Evolutionary conservation across 352 stramenopile genomes (phyloP).

Genomic region (Phytophthora pluvialis): DNA sequence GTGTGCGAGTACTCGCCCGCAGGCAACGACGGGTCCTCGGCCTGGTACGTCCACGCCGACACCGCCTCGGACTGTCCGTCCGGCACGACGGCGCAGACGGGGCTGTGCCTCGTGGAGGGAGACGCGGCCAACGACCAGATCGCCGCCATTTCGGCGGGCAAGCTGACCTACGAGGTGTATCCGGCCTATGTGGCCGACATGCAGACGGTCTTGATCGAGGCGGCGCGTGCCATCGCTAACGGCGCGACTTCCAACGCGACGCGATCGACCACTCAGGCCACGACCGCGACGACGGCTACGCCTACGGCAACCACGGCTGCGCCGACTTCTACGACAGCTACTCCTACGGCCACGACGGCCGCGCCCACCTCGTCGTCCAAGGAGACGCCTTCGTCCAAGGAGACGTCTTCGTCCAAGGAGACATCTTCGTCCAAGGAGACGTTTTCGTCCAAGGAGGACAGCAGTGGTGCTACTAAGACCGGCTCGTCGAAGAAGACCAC

Average conservation of each 20-base stretch:
- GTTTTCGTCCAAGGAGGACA: not conserved
- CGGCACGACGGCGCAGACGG: slow-evolving; percentile 48
- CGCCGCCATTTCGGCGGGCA: slow-evolving; percentile 55
- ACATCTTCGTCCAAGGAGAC: not conserved
- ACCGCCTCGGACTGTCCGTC: slow-evolving; percentile 55
- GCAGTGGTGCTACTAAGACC: slow-evolving; percentile 11
- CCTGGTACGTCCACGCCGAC: slow-evolving; percentile 69
- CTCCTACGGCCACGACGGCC: slow-evolving; percentile 1
- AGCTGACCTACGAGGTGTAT: slow-evolving; percentile 69
- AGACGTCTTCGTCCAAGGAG: slow-evolving; percentile 4
- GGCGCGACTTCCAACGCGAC: slow-evolving; percentile 18
- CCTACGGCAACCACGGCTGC: slow-evolving; percentile 3
- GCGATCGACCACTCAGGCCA: not conserved
- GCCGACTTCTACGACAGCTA: not conserved
- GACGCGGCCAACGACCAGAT: slow-evolving; percentile 59
- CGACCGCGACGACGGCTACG: slow-evolving; percentile 14
- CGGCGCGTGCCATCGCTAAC: slow-evolving; percentile 36
- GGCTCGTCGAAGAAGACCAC: slow-evolving; percentile 13
- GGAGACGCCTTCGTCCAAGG: not conserved
- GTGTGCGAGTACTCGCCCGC: slow-evolving; percentile 69
- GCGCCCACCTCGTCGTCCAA: not conserved
- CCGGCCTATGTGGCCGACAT: slow-evolving; percentile 58
- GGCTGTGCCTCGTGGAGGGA: slow-evolving; percentile 60
- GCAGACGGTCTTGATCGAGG: slow-evolving; percentile 54
- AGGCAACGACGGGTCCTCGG: slow-evolving; percentile 55